Evolutionary conservation across 2,329 filamentous ascomycete genomes (phyloP).

Genomic region (Paecilomyces formosus): DNA sequence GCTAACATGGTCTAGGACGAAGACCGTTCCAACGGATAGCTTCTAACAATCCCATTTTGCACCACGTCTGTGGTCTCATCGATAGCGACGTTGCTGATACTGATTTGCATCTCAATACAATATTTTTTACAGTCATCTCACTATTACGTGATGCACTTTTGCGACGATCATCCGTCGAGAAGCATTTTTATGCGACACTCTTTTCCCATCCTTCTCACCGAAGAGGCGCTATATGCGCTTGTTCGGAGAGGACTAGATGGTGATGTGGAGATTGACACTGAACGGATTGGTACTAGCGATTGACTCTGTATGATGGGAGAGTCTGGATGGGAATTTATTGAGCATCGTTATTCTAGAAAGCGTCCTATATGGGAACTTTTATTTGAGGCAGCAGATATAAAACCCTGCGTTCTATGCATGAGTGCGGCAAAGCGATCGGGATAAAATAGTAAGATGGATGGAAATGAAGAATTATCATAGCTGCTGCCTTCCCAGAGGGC

Average conservation of each 20-base stretch:
- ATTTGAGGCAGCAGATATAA: too few relatives aligned
- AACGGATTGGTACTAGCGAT: too few relatives aligned
- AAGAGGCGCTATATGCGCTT: conserved; percentile 27
- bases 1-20: neutral
- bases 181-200: neutral
- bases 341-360: too few relatives aligned
- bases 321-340: too few relatives aligned
- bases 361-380: too few relatives aligned
- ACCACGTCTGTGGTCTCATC: neutral
- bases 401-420: neutral
- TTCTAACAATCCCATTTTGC: neutral
- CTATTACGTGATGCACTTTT: neutral
- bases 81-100: neutral
- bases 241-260: conserved; percentile 26
- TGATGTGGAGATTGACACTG: neutral
- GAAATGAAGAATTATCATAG: too few relatives aligned
- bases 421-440: neutral
- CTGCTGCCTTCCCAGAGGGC: neutral
- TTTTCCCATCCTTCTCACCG: conserved; percentile 27
- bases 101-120: neutral
- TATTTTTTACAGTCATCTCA: neutral
- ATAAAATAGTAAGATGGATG: neutral
- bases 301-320: too few relatives aligned
- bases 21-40: neutral
- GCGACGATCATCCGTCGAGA: neutral